Percentiles rank a stretch among this genome's conserved stretches.
phyloP scores from a whole-genome alignment of 345 rosid species.

The Moringa oleifera region DNA sequence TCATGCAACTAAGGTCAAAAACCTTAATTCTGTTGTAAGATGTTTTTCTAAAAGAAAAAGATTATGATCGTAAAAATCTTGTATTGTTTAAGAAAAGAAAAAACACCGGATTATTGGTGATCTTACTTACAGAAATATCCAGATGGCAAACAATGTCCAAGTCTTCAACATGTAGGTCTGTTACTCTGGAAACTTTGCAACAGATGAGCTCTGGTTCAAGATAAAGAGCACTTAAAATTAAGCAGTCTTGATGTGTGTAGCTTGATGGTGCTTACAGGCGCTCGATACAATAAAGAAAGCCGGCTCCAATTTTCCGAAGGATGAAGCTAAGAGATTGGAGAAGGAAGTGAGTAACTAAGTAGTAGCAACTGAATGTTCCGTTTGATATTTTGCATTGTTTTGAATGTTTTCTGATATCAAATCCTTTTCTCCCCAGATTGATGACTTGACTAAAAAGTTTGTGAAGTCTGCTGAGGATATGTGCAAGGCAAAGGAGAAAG shows the following conservation, averaged over 20 bases:
- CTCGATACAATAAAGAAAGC: constrained; percentile 78
- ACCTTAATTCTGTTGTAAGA: not conserved
- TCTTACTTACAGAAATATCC: too few species aligned
- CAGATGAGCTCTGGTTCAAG: too few species aligned
- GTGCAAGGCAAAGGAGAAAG: constrained; percentile 92
- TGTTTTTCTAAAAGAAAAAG: too few species aligned
- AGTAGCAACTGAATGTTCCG: not conserved
- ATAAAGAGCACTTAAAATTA: too few species aligned
- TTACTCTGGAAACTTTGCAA: not conserved
- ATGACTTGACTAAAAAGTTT: constrained; percentile 77
- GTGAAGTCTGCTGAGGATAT: constrained; percentile 80
- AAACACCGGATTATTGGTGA: too few species aligned
- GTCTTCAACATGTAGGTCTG: too few species aligned
- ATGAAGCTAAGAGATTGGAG: constrained; percentile 81
- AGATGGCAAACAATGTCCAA: too few species aligned
- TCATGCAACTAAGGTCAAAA: not conserved
- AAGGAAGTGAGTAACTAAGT: constrained; percentile 59
- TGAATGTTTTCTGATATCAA: not conserved
- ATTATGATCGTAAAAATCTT: too few species aligned
- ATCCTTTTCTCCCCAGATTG: constrained; percentile 39
- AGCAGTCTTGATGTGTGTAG: not conserved
- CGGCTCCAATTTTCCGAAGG: constrained; percentile 70
- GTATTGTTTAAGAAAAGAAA: too few species aligned
- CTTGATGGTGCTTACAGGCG: constrained; percentile 40
- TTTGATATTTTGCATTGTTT: not conserved